Evolutionary conservation across 2,329 filamentous ascomycete species (phyloP).

Genomic region (Talaromyces marneffei): DNA sequence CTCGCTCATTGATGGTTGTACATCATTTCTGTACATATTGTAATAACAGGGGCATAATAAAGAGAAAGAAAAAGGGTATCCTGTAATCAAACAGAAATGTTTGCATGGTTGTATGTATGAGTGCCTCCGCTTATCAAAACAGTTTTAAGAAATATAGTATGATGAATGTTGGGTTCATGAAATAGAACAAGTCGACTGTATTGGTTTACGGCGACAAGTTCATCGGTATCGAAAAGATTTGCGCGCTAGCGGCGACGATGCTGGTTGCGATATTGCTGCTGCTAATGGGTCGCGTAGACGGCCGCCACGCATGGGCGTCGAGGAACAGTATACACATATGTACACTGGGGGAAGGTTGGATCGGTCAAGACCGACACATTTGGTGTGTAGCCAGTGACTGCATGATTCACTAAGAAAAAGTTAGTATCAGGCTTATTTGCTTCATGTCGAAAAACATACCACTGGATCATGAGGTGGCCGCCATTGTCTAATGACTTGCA

Average conservation of each 20-base stretch:
- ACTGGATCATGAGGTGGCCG: constrained; percentile 56
- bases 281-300: constrained; percentile 31
- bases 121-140: background rate
- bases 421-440: background rate
- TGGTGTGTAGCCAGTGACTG: constrained; percentile 57
- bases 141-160: background rate
- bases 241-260: constrained; percentile 38
- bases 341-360: constrained; percentile 45
- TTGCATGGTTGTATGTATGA: background rate
- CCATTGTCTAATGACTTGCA: constrained; percentile 52
- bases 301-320: constrained; percentile 37
- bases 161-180: background rate
- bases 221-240: constrained; percentile 37
- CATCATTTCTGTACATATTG: constrained; percentile 1
- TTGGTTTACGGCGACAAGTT: background rate
- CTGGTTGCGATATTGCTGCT: constrained; percentile 24
- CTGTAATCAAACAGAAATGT: constrained; percentile 12
- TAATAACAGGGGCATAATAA: background rate
- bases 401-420: constrained; percentile 48
- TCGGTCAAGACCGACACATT: constrained; percentile 51
- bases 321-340: constrained; percentile 48
- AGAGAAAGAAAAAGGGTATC: constrained; percentile 9
- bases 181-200: background rate
- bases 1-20: constrained; percentile 1
- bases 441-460: constrained; percentile 31